Evolutionary conservation across 1,139 yeast species (phyloP).

Genomic region (Suhomyces wounanorum): DNA sequence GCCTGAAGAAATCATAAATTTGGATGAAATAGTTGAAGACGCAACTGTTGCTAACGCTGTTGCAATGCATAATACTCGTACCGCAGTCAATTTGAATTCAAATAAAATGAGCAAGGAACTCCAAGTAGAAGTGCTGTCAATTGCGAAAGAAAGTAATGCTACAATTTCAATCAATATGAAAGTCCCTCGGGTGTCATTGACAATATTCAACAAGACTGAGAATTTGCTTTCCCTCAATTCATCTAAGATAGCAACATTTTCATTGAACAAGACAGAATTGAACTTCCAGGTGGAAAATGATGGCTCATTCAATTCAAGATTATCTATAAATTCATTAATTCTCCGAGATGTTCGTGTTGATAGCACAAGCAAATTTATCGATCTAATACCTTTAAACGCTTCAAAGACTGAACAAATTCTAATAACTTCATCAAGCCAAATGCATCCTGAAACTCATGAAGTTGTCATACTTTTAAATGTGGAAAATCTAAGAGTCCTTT

Average conservation of each 20-base stretch:
- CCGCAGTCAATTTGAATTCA: neutral
- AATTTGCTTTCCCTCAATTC: slow-evolving; percentile 37
- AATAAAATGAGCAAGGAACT: neutral
- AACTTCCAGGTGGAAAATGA: slow-evolving; percentile 53
- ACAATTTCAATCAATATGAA: slow-evolving; percentile 52
- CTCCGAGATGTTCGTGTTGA: slow-evolving; percentile 71
- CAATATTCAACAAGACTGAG: slow-evolving; percentile 61
- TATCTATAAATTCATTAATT: slow-evolving; percentile 71
- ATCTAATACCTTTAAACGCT: slow-evolving; percentile 72
- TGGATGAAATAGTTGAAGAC: slow-evolving; percentile 62
- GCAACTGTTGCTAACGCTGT: slow-evolving; percentile 59
- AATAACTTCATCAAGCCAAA: slow-evolving; percentile 51
- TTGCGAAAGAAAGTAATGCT: slow-evolving; percentile 25
- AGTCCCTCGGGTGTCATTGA: slow-evolving; percentile 64
- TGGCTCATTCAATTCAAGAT: slow-evolving; percentile 58
- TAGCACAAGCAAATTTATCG: slow-evolving; percentile 68
- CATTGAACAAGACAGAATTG: slow-evolving; percentile 60
- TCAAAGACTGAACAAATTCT: slow-evolving; percentile 72
- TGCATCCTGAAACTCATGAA: slow-evolving; percentile 41
- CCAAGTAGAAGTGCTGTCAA: neutral
- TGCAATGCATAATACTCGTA: slow-evolving; percentile 29
- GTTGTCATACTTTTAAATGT: slow-evolving; percentile 61
- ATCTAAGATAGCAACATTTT: slow-evolving; percentile 59
- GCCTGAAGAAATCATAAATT: slow-evolving; percentile 35
- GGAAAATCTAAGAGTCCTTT: slow-evolving; percentile 76